A percentile compares a stretch with the other conserved stretches of the same genome.
Evolutionary conservation across 495 filamentous ascomycete genomes (phyloP).

Genomic region (Penicillium waksmanii): DNA sequence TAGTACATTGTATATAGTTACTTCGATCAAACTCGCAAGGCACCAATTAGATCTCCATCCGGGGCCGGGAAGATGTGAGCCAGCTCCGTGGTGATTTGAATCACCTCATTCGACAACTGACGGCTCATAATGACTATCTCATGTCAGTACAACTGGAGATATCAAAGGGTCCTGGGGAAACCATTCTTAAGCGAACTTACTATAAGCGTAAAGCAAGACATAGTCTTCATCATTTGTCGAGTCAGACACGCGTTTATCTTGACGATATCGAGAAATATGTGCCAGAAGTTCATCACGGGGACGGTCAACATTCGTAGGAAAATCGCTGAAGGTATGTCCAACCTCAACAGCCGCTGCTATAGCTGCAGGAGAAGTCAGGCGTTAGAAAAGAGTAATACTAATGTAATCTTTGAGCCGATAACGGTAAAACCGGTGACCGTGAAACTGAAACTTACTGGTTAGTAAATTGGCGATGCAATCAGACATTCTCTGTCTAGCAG

Average conservation of each 20-base stretch:
- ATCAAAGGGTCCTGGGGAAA: not conserved
- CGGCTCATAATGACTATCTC: not conserved
- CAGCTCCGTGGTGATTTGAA: not conserved
- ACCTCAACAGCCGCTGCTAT: slow-evolving; percentile 90
- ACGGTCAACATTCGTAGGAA: slow-evolving; percentile 78
- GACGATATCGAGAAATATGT: slow-evolving; percentile 83
- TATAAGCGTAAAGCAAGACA: slow-evolving; percentile 71
- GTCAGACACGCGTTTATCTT: slow-evolving; percentile 57
- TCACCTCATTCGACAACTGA: not conserved
- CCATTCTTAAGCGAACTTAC: slow-evolving; percentile 40
- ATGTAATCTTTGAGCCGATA: not conserved
- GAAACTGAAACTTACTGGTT: slow-evolving; percentile 56
- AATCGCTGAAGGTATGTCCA: slow-evolving; percentile 88
- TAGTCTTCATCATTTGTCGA: slow-evolving; percentile 68
- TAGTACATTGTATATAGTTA: not conserved
- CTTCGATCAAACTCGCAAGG: not conserved
- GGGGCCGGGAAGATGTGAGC: not conserved
- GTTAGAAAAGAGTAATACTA: slow-evolving; percentile 14
- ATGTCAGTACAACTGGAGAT: not conserved
- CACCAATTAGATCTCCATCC: not conserved
- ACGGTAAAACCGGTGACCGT: not conserved
- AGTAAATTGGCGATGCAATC: slow-evolving; percentile 90
- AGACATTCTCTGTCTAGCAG: slow-evolving; percentile 78
- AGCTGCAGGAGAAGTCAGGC: slow-evolving; percentile 50
- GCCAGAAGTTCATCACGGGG: slow-evolving; percentile 81